Conservation (phyloP, 2,329 filamentous ascomycete species). For the Trichoderma asperellum region DNA sequence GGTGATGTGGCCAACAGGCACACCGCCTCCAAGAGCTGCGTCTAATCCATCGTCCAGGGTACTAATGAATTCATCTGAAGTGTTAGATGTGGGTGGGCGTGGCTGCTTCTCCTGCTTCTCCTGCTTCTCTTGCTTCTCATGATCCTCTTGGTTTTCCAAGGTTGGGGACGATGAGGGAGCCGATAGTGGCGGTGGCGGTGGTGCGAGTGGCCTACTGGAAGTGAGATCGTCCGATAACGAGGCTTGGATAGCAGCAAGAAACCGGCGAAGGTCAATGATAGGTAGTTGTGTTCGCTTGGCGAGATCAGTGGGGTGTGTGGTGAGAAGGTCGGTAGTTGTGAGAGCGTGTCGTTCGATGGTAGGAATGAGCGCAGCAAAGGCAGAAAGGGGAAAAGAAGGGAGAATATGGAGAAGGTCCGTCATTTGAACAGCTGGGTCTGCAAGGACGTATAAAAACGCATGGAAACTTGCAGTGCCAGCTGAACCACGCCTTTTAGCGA, state of each 20-base stretch:
- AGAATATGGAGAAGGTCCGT: slow-evolving; percentile 84
- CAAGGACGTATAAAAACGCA: not conserved
- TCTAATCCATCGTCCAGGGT: slow-evolving; percentile 80
- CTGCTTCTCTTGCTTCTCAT: not conserved
- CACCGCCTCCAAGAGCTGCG: slow-evolving; percentile 70
- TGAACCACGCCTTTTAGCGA: not conserved
- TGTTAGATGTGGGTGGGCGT: slow-evolving; percentile 42
- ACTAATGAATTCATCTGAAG: slow-evolving; percentile 62
- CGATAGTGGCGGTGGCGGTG: not conserved
- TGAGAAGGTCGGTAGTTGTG: slow-evolving; percentile 81
- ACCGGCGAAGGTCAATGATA: slow-evolving; percentile 74
- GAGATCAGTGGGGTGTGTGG: slow-evolving; percentile 79
- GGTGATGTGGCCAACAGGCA: slow-evolving; percentile 79
- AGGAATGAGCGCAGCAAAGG: slow-evolving; percentile 75
- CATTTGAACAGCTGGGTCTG: slow-evolving; percentile 55
- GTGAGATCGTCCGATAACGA: slow-evolving; percentile 67
- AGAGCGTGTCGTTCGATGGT: slow-evolving; percentile 78
- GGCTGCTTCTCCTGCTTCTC: not conserved
- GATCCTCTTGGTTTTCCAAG: not conserved
- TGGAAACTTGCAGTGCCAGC: not conserved
- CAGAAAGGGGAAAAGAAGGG: slow-evolving; percentile 73
- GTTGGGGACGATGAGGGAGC: slow-evolving; percentile 7
- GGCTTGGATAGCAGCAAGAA: slow-evolving; percentile 68
- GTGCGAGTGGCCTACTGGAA: slow-evolving; percentile 35
- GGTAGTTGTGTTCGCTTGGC: slow-evolving; percentile 85